Evolutionary conservation across 345 rosid genomes (phyloP), one percentile per base, ranked within the genome.

Genomic region (Salix caprea): DNA sequence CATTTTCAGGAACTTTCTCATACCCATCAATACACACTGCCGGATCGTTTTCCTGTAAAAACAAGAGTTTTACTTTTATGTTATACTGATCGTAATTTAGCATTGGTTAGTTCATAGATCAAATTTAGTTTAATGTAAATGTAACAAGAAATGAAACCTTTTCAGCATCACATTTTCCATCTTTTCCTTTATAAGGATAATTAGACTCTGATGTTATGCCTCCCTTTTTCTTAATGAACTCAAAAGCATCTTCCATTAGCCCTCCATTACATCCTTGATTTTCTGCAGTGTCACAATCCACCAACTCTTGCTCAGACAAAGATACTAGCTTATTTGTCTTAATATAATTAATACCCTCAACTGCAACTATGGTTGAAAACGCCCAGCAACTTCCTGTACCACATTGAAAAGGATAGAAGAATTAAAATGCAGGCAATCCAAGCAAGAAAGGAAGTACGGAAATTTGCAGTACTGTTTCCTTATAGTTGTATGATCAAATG

Each of bases 371-470:
- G 1, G 91, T 88, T 36, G 97, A 90, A 83, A 92, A 92, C 7
- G 97, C 94, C 93, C 94, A 92, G 72, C 97, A 92, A 77, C 97
- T 92, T 30, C 97, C 97, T 92, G 76, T 72, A 74, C 32, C 71
- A 42, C 65, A 44, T 69, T 2, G 36, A 36, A 44, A 68, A 67
- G 52, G 21, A 67, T 58, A 8, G 65, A 44, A 23, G 15, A 42
- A 68, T 76, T 61, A 48, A 37, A 32, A 3, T 28, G 34, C 58
- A 74, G 67, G 69, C 44, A 56, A 46, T 18, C n/a, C 58, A 74
- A 70, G 69, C 44, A 56, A 46, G 26, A 21, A 71, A 11, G n/a
- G 44, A 18, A 40, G 44, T 11, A 40, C 58, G 32, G 12, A 2
- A 23, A 18, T 68, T 3, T 37, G 28, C 16, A 68, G 5, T 23